These are phyloP conservation scores for Peronospora farinosa DNA, from an alignment of 352 stramenopile species.

Conservation along the genomic window DNA sequence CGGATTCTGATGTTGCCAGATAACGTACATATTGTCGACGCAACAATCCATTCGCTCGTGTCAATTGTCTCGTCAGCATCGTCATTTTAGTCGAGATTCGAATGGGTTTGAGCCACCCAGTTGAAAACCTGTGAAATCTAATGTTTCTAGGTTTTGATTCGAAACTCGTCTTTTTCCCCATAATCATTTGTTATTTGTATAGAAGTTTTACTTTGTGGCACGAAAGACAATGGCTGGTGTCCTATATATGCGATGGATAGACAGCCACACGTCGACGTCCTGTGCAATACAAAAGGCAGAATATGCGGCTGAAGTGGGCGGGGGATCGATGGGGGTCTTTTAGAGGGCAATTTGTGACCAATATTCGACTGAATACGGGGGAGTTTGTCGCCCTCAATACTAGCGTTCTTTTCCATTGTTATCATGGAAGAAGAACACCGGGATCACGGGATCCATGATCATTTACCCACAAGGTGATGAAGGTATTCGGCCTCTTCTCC, in stretches of 20 bases:
- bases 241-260: conserved; percentile 14
- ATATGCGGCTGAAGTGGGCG: conserved; percentile 9
- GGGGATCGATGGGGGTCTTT: conserved; percentile 25
- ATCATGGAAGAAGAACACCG: conserved; percentile 37
- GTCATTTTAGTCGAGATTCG: neutral
- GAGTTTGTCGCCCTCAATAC: conserved; percentile 28
- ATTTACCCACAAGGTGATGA: conserved; percentile 58
- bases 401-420: conserved; percentile 38
- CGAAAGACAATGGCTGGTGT: conserved; percentile 17
- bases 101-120: conserved; percentile 17
- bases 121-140: conserved; percentile 6
- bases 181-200: neutral
- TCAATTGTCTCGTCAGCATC: conserved; percentile 32
- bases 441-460: conserved; percentile 80
- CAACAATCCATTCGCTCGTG: conserved; percentile 21
- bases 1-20: conserved; percentile 7
- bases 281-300: conserved; percentile 32
- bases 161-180: too few relatives aligned
- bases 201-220: conserved; percentile 6
- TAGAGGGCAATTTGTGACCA: conserved; percentile 2
- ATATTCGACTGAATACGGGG: conserved; percentile 9
- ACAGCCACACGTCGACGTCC: conserved; percentile 14
- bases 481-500: conserved; percentile 47
- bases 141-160: conserved; percentile 5
- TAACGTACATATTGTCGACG: conserved; percentile 29